These are phyloP conservation scores for Telfairia occidentalis DNA, from an alignment of 331 rosid genomes.

Conservation along the genomic window DNA sequence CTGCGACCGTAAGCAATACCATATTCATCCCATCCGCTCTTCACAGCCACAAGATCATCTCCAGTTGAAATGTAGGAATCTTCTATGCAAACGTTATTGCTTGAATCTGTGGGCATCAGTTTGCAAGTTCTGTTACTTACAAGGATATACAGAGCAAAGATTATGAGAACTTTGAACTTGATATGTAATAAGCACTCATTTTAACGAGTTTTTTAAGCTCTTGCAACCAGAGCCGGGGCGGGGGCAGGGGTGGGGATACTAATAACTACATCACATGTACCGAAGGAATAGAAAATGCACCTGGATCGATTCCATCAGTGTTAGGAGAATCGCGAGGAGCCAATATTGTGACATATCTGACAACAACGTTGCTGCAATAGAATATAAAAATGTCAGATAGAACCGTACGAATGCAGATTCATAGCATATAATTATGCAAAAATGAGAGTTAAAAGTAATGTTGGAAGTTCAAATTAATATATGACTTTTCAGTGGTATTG, in stretches of 20 bases:
- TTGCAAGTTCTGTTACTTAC: neutral
- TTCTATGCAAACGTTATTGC: conserved; percentile 80
- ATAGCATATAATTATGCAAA: neutral
- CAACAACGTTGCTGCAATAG: conserved; percentile 68
- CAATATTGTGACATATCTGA: conserved; percentile 67
- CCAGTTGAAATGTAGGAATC: conserved; percentile 76
- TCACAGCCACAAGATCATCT: conserved; percentile 80
- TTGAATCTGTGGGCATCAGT: conserved; percentile 51
- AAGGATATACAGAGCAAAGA: neutral
- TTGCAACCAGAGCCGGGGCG: neutral
- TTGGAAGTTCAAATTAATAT: neutral
- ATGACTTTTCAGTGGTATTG: neutral
- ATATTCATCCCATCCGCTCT: conserved; percentile 93
- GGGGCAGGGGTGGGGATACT: neutral
- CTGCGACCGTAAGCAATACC: conserved; percentile 70
- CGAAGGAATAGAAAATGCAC: conserved; percentile 15
- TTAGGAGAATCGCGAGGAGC: conserved; percentile 90
- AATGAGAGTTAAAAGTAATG: neutral
- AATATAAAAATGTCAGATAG: conserved; percentile 9
- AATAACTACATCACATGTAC: neutral
- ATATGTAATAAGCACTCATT: neutral
- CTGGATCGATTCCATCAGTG: conserved; percentile 96
- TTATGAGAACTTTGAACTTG: neutral
- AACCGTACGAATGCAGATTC: neutral
- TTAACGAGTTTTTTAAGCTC: neutral